Conservation (phyloP, 768 basidiomycete species). For the Boletus insuetus region DNA sequence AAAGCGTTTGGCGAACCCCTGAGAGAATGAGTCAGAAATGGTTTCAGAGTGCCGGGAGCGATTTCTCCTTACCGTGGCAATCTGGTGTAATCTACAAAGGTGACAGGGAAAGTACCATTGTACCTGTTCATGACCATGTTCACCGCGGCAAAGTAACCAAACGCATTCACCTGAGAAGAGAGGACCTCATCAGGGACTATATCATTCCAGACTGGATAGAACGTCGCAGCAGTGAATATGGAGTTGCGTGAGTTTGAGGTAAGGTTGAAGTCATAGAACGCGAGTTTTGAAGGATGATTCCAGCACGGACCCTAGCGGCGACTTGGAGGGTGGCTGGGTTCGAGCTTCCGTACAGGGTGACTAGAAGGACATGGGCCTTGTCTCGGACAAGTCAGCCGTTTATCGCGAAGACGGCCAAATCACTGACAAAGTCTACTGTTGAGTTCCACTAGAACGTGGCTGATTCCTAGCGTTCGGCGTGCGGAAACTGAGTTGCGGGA, state of each 20-base stretch:
- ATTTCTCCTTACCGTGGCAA: too few species aligned
- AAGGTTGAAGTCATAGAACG: constrained; percentile 89
- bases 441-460: constrained; percentile 69
- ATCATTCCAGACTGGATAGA: constrained; percentile 84
- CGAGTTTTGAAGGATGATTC: constrained; percentile 70
- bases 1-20: constrained; percentile 64
- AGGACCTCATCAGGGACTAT: constrained; percentile 77
- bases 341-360: constrained; percentile 52
- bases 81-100: constrained; percentile 50
- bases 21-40: constrained; percentile 38
- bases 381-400: constrained; percentile 52
- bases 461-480: constrained; percentile 69
- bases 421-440: constrained; percentile 81
- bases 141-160: constrained; percentile 69
- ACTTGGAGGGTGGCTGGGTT: constrained; percentile 43
- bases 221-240: constrained; percentile 72
- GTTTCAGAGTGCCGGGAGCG: too few species aligned
- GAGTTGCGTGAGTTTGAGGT: constrained; percentile 60
- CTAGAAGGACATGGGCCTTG: constrained; percentile 58
- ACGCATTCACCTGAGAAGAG: constrained; percentile 51
- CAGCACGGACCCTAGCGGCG: constrained; percentile 43
- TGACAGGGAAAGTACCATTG: constrained; percentile 79
- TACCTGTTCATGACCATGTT: constrained; percentile 67
- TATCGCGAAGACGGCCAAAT: constrained; percentile 84
- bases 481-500: constrained; percentile 49